Evolutionary conservation across 148 eudicot genomes (phyloP), one percentile per base, ranked within the genome.

Genomic region (Pharnaceum exiguum): DNA sequence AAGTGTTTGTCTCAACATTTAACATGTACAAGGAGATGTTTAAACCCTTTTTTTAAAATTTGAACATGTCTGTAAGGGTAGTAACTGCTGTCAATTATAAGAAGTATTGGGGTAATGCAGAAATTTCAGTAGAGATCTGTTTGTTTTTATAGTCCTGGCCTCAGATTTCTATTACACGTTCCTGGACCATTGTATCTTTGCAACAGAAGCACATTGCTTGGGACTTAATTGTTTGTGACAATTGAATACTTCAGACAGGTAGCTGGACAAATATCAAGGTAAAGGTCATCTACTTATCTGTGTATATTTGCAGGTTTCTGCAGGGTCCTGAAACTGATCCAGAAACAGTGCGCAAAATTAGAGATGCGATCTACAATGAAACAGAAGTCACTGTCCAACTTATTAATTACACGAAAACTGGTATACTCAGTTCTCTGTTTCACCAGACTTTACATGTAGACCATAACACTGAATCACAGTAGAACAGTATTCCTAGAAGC

Each of bases 271-370:
- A n/a, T n/a, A n/a, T n/a, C n/a, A n/a, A n/a, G n/a, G n/a, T n/a
- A n/a, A n/a, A n/a, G n/a, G n/a, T 13, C 28, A 18, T 21, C 12
- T 29, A 28, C 26, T 46, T 19, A 23, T 18, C 31, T 53, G 21
- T 45, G 31, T 21, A 27, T 42, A 15, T 58, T 44, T 61, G 57
- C 57, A 94, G 95, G 76, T 94, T 94, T 73, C 95, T 94, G 55
- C 96, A 89, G 78, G 99, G 99, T 22, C 96, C 96, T 13, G 99
- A 94, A 82, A 94, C 99, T 59, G 95, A 94, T 77, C 99, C 93
- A 36, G 79, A 73, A 3, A 83, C 95, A 2, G 99, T 94, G 45
- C 83, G 69, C 65, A 94, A 94, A 75, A 89, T 94, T 52, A 84
- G 96, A 66, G 57, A 82, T 3, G 99, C 96, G 28, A 89, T 94